phyloP scores from a whole-genome alignment of 75 land plant genomes.

The Chamaecyparis obtusa region DNA sequence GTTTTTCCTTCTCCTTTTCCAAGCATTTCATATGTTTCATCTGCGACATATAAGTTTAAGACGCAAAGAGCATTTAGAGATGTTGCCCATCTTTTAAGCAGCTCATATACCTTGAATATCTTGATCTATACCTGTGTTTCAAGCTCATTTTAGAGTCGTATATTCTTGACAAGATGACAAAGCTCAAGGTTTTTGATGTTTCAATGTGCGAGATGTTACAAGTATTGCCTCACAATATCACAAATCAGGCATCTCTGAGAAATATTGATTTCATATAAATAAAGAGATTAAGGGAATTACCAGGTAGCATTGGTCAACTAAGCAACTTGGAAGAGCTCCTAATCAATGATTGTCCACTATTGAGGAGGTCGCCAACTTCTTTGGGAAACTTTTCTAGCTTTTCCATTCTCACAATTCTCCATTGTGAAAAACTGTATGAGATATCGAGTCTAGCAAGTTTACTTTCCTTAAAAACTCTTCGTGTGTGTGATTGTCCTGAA shows the following conservation, averaged over 20 bases:
- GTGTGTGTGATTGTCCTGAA: too few relatives aligned
- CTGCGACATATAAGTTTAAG: neutral
- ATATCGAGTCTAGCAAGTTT: too few relatives aligned
- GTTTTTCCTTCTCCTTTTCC: too few relatives aligned
- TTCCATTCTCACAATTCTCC: too few relatives aligned
- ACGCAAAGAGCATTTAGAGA: neutral
- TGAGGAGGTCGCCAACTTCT: neutral
- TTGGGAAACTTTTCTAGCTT: neutral
- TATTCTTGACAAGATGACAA: neutral
- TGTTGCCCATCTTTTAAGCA: neutral
- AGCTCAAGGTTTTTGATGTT: neutral
- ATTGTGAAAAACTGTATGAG: too few relatives aligned
- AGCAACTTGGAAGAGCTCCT: neutral
- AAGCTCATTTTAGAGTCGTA: neutral
- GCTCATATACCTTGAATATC: neutral
- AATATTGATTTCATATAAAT: neutral
- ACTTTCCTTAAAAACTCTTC: too few relatives aligned
- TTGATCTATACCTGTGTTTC: neutral
- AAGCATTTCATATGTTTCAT: too few relatives aligned
- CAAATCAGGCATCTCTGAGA: neutral
- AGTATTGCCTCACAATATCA: neutral
- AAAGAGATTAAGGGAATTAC: neutral
- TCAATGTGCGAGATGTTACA: too few relatives aligned
- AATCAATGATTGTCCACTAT: neutral
- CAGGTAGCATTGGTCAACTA: neutral